Percentiles rank a stretch among this genome's conserved stretches.
These are phyloP conservation scores for Alternaria ethzedia DNA, from an alignment of 2,329 filamentous ascomycete genomes.

Conservation along the genomic window DNA sequence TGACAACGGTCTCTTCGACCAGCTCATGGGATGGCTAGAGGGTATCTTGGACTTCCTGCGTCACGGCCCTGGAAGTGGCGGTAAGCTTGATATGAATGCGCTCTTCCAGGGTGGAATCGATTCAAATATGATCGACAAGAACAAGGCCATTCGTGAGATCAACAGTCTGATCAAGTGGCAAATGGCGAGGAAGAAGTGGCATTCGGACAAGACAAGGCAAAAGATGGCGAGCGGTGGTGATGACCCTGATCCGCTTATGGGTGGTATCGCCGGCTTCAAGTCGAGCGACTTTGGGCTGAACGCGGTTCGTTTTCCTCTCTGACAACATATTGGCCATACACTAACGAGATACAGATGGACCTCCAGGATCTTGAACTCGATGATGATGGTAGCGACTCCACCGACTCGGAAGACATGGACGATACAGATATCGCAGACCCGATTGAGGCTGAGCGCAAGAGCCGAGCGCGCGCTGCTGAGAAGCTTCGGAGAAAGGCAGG, in stretches of 20 bases:
- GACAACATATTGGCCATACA: background rate
- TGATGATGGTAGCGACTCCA: constrained; percentile 64
- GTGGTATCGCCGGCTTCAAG: constrained; percentile 65
- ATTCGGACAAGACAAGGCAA: constrained; percentile 94
- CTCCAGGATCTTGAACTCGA: constrained; percentile 85
- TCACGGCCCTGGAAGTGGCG: constrained; percentile 77
- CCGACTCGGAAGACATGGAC: constrained; percentile 62
- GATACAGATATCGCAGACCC: constrained; percentile 85
- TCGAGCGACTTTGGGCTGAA: constrained; percentile 90
- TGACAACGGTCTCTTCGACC: constrained; percentile 94
- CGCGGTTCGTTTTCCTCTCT: constrained; percentile 58
- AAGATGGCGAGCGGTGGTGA: constrained; percentile 89
- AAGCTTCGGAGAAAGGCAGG: constrained; percentile 79
- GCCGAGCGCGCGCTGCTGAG: constrained; percentile 78
- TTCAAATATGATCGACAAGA: constrained; percentile 70
- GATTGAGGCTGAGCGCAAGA: constrained; percentile 82
- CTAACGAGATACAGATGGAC: constrained; percentile 61
- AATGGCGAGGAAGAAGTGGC: constrained; percentile 95
- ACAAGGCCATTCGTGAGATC: constrained; percentile 78
- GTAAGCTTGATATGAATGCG: constrained; percentile 92
- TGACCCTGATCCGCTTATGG: constrained; percentile 50
- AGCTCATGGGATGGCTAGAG: constrained; percentile 97
- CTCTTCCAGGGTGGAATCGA: constrained; percentile 82
- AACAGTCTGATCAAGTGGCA: constrained; percentile 91
- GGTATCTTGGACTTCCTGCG: constrained; percentile 92